Base-by-base conservation (phyloP, 768 basidiomycete species). In the Cantharellus anzutake region DNA sequence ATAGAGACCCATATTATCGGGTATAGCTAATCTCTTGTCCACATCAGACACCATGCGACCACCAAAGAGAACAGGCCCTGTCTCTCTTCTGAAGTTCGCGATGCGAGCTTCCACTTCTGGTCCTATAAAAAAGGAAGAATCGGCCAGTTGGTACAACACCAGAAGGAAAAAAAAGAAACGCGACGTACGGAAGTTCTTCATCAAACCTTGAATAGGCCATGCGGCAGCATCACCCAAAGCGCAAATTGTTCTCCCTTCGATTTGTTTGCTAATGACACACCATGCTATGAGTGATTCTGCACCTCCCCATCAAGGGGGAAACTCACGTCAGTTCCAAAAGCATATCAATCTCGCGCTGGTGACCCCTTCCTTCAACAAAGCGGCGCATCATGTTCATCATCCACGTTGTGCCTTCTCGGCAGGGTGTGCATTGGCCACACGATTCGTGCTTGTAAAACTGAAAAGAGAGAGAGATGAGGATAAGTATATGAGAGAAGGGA, bases 351-450 rank as follows among this genome's bases (percentile, higher is more conserved):
- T 99, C 94, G 61, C 94, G 83, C 64, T 78, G 77, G 67, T 93
- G 88, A 0, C 84, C 88, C 5, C 93, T 80, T 2, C 94, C 94
- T 67, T 88, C 86, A 16, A 86, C 89, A 76, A 99, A 81, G 53
- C 94, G 83, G 69, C 90, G 80, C 94, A 99, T 99, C 91, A 98
- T 97, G 72, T 97, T 94, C 81, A 86, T 89, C 87, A 99, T 90
- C 94, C 94, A 98, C 0, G 91, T 96, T 2, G 94, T 98, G 42
- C 92, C 91, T 67, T 92, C 87, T 63, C 89, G 74, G 70, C 91
- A 94, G 2, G 92, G 91, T 5, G 91, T 93, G 66, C 93, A 97
- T 69, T 98, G 94, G 11, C 94, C 93, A 66, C 93, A 98, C 0
- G 91, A 94, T 69, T 98, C 94, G 73, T 97, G 94, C 72, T 96